Conservation (phyloP, 768 basidiomycete species). For the Tulasnella sp. region DNA sequence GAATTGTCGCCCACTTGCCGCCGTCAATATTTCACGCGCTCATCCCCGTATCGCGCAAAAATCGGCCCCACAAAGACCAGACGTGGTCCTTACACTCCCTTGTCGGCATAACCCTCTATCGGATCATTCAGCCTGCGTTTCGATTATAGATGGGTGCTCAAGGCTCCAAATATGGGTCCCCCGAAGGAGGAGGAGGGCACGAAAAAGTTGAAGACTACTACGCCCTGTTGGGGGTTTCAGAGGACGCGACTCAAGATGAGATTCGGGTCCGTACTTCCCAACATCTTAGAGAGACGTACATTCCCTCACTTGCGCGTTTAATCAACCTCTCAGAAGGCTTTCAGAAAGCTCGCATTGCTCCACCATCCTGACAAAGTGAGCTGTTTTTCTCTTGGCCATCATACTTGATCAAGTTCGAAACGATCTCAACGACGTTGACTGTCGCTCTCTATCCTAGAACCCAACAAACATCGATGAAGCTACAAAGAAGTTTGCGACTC, state of each 20-base stretch:
- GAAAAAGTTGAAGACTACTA: slow-evolving; percentile 56
- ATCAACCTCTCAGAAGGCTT: slow-evolving; percentile 47
- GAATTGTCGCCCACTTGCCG: too few relatives aligned
- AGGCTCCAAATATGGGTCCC: slow-evolving; percentile 43
- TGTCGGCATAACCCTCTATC: background rate
- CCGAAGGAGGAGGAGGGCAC: slow-evolving; percentile 20
- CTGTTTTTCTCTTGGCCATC: background rate
- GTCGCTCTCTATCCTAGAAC: slow-evolving; percentile 40
- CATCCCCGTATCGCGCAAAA: too few relatives aligned
- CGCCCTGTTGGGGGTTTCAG: slow-evolving; percentile 64
- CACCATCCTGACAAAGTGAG: slow-evolving; percentile 61
- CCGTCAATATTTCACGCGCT: too few relatives aligned
- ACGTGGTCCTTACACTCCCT: background rate
- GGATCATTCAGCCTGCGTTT: background rate
- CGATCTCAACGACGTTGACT: slow-evolving; percentile 23
- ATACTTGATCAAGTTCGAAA: background rate
- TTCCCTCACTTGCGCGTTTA: background rate
- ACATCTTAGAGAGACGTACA: slow-evolving; percentile 2
- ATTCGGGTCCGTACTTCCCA: slow-evolving; percentile 52
- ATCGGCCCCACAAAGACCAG: too few relatives aligned
- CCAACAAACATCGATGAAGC: slow-evolving; percentile 70
- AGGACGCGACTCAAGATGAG: slow-evolving; percentile 74
- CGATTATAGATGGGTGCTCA: slow-evolving; percentile 49
- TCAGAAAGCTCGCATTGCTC: slow-evolving; percentile 70
- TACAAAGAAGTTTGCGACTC: slow-evolving; percentile 70